These are phyloP conservation scores for Ustilago lituana DNA, from an alignment of 1,284 basidiomycete species.

Conservation along the genomic window DNA sequence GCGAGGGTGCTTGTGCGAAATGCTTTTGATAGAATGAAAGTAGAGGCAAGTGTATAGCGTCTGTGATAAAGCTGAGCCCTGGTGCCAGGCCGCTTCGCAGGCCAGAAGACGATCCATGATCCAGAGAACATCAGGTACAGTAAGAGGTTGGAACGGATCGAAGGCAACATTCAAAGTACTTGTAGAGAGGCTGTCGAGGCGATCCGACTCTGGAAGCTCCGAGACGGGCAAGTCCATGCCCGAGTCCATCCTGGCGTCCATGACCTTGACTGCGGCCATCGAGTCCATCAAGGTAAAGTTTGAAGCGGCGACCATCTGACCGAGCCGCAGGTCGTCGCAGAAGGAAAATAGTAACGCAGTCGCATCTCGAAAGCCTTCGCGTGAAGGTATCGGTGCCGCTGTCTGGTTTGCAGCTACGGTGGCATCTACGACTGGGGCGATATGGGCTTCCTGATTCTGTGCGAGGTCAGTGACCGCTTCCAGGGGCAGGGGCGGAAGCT, in stretches of 20 bases:
- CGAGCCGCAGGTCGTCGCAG: constrained; percentile 67
- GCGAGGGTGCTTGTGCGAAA: constrained; percentile 60
- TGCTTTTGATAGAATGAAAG: constrained; percentile 74
- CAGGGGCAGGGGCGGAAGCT: neutral
- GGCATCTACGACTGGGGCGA: no score
- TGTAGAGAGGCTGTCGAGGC: constrained; percentile 69
- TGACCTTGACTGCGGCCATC: constrained; percentile 90
- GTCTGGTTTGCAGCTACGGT: no score
- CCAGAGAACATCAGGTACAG: constrained; percentile 83
- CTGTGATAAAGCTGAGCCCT: constrained; percentile 83
- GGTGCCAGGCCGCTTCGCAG: constrained; percentile 88
- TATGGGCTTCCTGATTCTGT: neutral
- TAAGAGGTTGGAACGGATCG: constrained; percentile 74
- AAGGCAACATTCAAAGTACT: constrained; percentile 69
- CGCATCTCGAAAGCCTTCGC: constrained; percentile 19
- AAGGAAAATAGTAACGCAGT: constrained; percentile 29
- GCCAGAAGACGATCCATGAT: constrained; percentile 82
- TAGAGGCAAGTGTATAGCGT: constrained; percentile 85
- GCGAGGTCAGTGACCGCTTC: neutral
- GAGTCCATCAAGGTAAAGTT: constrained; percentile 81
- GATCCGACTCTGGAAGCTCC: constrained; percentile 56
- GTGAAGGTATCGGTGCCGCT: constrained; percentile 2
- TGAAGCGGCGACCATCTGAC: constrained; percentile 76
- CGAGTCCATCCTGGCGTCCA: constrained; percentile 87
- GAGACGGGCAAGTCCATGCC: constrained; percentile 72